Percentiles rank a stretch among this genome's conserved stretches.
phyloP scores from a whole-genome alignment of 345 rosid genomes.

The Microcos paniculata region DNA sequence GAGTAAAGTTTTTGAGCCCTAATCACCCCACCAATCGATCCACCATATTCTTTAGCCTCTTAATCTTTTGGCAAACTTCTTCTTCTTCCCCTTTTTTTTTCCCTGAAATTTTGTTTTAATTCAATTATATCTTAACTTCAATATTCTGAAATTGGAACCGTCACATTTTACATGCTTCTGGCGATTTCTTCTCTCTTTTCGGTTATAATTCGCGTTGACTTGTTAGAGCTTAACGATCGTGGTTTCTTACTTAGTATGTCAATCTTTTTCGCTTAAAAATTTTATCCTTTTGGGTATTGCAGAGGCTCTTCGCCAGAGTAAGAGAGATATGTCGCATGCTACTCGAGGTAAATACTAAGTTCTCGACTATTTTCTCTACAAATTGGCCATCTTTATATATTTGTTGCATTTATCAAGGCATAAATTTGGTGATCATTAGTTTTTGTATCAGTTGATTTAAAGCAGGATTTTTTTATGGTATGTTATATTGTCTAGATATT shows the following conservation, averaged over 20 bases:
- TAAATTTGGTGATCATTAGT: background rate
- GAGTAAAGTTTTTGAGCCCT: background rate
- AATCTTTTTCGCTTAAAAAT: background rate
- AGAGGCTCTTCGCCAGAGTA: constrained; percentile 93
- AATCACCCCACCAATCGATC: background rate
- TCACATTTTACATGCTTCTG: background rate
- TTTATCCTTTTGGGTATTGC: constrained; percentile 25
- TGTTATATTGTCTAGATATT: background rate
- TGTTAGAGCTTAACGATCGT: background rate
- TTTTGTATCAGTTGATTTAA: background rate
- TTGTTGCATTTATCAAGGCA: background rate
- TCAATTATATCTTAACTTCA: background rate
- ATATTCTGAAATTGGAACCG: too few species aligned
- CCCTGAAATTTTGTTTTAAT: background rate
- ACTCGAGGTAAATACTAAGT: constrained; percentile 62
- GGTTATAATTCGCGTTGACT: background rate
- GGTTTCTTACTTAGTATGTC: background rate
- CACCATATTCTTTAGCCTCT: background rate
- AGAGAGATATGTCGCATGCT: constrained; percentile 85
- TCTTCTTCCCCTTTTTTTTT: background rate
- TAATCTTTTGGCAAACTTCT: background rate
- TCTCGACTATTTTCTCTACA: background rate
- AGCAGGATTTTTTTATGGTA: background rate
- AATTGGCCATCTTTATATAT: background rate
- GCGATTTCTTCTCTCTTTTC: background rate